phyloP scores from a whole-genome alignment of 805 yeast species.

The Wickerhamiella cacticola region DNA sequence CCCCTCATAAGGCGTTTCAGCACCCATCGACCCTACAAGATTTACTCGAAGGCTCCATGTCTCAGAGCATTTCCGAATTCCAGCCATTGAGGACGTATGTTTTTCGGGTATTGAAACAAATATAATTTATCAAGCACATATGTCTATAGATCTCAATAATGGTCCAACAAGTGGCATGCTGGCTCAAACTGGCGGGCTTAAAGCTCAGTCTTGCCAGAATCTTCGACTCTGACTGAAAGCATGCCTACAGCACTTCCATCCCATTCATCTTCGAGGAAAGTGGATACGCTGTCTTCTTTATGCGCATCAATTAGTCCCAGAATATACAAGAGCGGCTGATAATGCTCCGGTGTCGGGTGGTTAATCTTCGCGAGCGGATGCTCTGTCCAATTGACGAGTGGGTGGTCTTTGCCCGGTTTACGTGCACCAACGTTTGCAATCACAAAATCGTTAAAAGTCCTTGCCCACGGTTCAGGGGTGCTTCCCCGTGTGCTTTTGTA shows the following conservation, averaged over 20 bases:
- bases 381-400: constrained; percentile 19
- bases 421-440: constrained; percentile 14
- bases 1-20: too few relatives aligned
- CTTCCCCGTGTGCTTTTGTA: background rate
- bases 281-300: constrained; percentile 23
- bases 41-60: too few relatives aligned
- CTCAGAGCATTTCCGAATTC: too few relatives aligned
- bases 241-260: background rate
- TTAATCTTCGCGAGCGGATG: constrained; percentile 29
- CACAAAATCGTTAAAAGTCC: constrained; percentile 33
- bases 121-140: background rate
- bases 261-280: background rate
- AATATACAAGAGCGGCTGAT: constrained; percentile 25
- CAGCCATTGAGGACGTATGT: too few relatives aligned
- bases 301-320: constrained; percentile 18
- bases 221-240: constrained; percentile 2
- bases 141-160: background rate
- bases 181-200: too few relatives aligned
- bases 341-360: constrained; percentile 66
- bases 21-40: too few relatives aligned
- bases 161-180: background rate
- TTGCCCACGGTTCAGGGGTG: constrained; percentile 16
- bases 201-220: background rate
- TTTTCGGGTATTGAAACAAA: too few relatives aligned
- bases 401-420: constrained; percentile 24